Evolutionary conservation across 2,329 filamentous ascomycete genomes (phyloP), one percentile per base, ranked within the genome.

Genomic region (Sclerotinia spermophila): DNA sequence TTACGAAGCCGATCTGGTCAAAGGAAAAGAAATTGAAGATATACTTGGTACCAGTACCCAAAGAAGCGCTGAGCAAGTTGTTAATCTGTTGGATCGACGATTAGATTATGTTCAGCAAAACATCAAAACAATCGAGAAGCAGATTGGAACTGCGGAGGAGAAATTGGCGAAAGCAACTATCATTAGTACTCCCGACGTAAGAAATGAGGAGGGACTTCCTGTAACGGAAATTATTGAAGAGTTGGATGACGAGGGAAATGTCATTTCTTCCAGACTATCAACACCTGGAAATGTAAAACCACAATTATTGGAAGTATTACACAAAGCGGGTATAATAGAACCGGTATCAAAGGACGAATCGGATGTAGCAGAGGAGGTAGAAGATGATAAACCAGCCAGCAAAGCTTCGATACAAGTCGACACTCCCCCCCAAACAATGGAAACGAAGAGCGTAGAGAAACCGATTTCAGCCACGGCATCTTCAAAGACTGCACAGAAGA

Each of bases 221-320:
- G 87, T 98, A 71, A 94, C 92, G 44, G 96, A 98, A 76, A 98
- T 99, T 74, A 84, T 93, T 69, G 96, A 99, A 81, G 89, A 97
- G 82, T 84, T 98, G 35, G 96, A 98, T 78, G 94, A 97, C 13
- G 88, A 97, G 17, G 96, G 90, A 70, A 96, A 97, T 77, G 86
- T 98, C 5, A 81, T 97, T 65, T 92, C 88, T 0, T 89, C 86
- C 75, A 86, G 83, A 69, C 82, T 91, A 42, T 87, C 89, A 51
- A 87, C 83, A n/a, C 91, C 93, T 0, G 90, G 90, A 10, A 87
- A 90, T 67, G 83, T 86, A 21, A 87, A 91, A 27, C 84, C 88
- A 13, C 87, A 92, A 74, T 83, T 97, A 5, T 79, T 92, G 24
- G 89, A 95, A 66, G 87, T 89, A 0, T 81, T 97, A 70, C 85